phyloP scores from a whole-genome alignment of 306 rosid species.

The Casuarina glauca region DNA sequence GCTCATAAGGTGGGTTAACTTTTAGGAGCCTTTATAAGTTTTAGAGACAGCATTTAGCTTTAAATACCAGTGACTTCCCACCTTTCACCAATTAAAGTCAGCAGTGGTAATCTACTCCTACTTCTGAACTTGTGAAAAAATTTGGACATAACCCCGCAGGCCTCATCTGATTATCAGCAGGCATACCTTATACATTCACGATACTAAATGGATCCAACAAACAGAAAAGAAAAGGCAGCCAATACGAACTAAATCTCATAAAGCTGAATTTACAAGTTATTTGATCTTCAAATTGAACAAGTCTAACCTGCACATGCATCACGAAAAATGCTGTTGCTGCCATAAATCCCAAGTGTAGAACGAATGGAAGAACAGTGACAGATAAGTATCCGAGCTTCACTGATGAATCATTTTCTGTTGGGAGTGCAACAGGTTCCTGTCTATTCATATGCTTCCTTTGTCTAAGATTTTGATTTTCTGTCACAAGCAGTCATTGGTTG shows the following conservation, averaged over 20 bases:
- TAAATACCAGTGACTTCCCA: not conserved
- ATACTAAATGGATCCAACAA: not conserved
- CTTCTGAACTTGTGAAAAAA: not conserved
- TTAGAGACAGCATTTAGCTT: not conserved
- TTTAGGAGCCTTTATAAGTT: not conserved
- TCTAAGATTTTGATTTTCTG: slow-evolving; percentile 54
- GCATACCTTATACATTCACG: not conserved
- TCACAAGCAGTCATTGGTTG: slow-evolving; percentile 15
- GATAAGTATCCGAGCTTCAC: slow-evolving; percentile 55
- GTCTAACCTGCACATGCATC: slow-evolving; percentile 92
- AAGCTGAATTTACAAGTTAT: not conserved
- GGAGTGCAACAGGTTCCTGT: slow-evolving; percentile 24
- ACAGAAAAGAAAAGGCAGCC: not conserved
- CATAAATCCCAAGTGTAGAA: slow-evolving; percentile 81
- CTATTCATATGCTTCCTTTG: slow-evolving; percentile 46
- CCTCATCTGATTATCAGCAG: not conserved
- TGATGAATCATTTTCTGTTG: slow-evolving; percentile 36
- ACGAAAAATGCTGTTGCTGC: slow-evolving; percentile 73
- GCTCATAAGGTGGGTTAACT: not conserved
- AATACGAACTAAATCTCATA: not conserved
- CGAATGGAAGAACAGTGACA: slow-evolving; percentile 72
- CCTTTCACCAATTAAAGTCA: not conserved
- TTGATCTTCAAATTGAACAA: slow-evolving; percentile 5
- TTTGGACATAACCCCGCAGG: not conserved
- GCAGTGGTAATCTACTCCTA: not conserved